These are phyloP conservation scores for Yamadazyma laniorum DNA, from an alignment of 805 yeast species.

Conservation along the genomic window DNA sequence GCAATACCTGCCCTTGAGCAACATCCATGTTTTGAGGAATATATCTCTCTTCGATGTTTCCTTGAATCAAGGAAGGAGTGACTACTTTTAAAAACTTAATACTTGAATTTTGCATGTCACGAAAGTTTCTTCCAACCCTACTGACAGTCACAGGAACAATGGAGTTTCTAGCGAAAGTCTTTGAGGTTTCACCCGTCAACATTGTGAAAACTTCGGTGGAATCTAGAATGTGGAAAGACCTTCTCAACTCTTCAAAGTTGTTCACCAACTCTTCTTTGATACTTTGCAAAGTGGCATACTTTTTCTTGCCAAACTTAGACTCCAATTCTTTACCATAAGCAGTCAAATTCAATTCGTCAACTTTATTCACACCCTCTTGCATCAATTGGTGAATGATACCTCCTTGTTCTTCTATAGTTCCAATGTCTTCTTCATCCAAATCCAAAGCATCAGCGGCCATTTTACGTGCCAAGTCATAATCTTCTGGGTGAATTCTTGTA, in stretches of 20 bases:
- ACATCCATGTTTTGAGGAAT: slow-evolving; percentile 45
- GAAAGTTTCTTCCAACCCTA: slow-evolving; percentile 63
- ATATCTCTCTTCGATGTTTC: slow-evolving; percentile 45
- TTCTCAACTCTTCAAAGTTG: slow-evolving; percentile 84
- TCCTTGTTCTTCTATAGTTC: slow-evolving; percentile 75
- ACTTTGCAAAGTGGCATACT: slow-evolving; percentile 76
- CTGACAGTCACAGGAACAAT: slow-evolving; percentile 74
- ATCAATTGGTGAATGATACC: slow-evolving; percentile 75
- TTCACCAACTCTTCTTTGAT: slow-evolving; percentile 83
- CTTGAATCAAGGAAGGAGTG: slow-evolving; percentile 42
- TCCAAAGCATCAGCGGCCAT: slow-evolving; percentile 99
- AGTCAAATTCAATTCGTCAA: slow-evolving; percentile 84
- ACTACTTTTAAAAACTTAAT: slow-evolving; percentile 39
- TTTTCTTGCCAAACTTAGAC: slow-evolving; percentile 65
- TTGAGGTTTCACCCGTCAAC: slow-evolving; percentile 82
- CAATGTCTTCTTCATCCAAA: slow-evolving; percentile 89
- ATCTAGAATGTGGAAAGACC: slow-evolving; percentile 61
- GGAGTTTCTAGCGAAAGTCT: slow-evolving; percentile 63
- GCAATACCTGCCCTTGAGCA: slow-evolving; percentile 74
- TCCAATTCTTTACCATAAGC: slow-evolving; percentile 91
- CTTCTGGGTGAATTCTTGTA: slow-evolving; percentile 97
- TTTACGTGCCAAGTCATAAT: slow-evolving; percentile 90
- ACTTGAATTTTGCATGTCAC: slow-evolving; percentile 50
- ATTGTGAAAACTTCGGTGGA: slow-evolving; percentile 78
- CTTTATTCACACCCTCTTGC: slow-evolving; percentile 67